Base-by-base conservation (phyloP, 768 basidiomycete genomes). In the Boletellus sp. region DNA sequence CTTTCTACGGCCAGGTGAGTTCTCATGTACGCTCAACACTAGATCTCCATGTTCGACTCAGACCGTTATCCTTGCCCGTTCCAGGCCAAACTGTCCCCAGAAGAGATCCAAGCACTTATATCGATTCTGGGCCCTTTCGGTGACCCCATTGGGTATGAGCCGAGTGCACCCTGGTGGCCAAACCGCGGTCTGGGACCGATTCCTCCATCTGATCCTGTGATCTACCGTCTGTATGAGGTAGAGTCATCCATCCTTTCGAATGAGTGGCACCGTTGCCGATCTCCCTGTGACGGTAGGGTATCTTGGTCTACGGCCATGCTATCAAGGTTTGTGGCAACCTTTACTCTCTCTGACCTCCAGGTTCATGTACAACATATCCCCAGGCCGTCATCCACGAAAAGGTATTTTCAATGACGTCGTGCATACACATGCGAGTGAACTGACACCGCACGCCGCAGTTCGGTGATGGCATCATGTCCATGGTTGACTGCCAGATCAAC, bases 401-500 rank as follows among this genome's bases (percentile, higher is more conserved):
- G 77, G 81, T 81, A 47, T 22, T 34, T 39, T 28, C 17, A 24
- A 40, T 28, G 26, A 15, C 34, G 20, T 40, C 10, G 38, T 36
- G 20, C 24, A n/a, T n/a, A 35, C 2, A 6, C 1, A 4, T 17
- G 24, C 9, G 13, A 6, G 16, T 45, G 38, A 36, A 31, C 51
- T 55, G 17, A 51, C 41, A 19, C 16, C 12, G 2, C 22, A 4
- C 17, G 44, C 7, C 9, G 11, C 43, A 87, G 85, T 90, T 90
- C 54, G 89, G 89, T 6, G 89, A 91, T 59, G 88, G 89, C 5
- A 90, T 91, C 52, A 90, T 90, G 87, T 87, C 85, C 17, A 87
- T 90, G 85, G 89, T 90, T 50, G 88, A 91, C 64, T 90, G 88
- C 68, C 83, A 79, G 56, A 75, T 90, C 52, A 74, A 73, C 41